Evolutionary conservation across 495 filamentous ascomycete species (phyloP).

Genomic region (Oleoguttula mirabilis): DNA sequence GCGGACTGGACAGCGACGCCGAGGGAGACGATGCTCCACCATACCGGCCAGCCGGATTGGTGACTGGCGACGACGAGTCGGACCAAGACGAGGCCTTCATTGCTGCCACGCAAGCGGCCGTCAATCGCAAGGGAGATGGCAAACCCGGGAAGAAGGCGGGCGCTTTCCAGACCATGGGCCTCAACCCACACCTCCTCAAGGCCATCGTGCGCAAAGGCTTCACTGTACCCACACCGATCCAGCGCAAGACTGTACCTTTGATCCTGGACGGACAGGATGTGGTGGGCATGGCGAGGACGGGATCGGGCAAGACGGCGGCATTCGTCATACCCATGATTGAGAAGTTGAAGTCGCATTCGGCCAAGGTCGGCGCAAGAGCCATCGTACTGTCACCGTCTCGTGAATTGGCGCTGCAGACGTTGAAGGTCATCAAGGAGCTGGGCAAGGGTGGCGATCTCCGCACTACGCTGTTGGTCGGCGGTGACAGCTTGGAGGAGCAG

Average conservation of each 20-base stretch:
- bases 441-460: slow-evolving; percentile 81
- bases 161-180: slow-evolving; percentile 91
- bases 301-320: slow-evolving; percentile 92
- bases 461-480: slow-evolving; percentile 78
- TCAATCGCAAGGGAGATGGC: slow-evolving; percentile 84
- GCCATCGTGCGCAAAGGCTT: slow-evolving; percentile 90
- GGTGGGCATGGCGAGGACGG: slow-evolving; percentile 93
- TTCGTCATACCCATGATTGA: slow-evolving; percentile 98
- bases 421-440: slow-evolving; percentile 93
- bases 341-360: slow-evolving; percentile 79
- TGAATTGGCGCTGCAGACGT: slow-evolving; percentile 85
- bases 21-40: slow-evolving; percentile 21
- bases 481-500: slow-evolving; percentile 92
- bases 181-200: slow-evolving; percentile 69
- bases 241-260: slow-evolving; percentile 89
- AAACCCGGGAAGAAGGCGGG: slow-evolving; percentile 84
- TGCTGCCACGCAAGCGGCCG: slow-evolving; percentile 66
- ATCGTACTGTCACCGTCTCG: slow-evolving; percentile 82
- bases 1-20: slow-evolving; percentile 37
- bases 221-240: slow-evolving; percentile 90
- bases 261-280: slow-evolving; percentile 83
- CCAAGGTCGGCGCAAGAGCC: slow-evolving; percentile 68
- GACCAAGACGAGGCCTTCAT: slow-evolving; percentile 79
- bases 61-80: slow-evolving; percentile 11
- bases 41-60: not conserved